Percentiles rank a stretch among this genome's conserved stretches.
phyloP scores from a whole-genome alignment of 768 basidiomycete genomes.

The Rhodocollybia butyracea region DNA sequence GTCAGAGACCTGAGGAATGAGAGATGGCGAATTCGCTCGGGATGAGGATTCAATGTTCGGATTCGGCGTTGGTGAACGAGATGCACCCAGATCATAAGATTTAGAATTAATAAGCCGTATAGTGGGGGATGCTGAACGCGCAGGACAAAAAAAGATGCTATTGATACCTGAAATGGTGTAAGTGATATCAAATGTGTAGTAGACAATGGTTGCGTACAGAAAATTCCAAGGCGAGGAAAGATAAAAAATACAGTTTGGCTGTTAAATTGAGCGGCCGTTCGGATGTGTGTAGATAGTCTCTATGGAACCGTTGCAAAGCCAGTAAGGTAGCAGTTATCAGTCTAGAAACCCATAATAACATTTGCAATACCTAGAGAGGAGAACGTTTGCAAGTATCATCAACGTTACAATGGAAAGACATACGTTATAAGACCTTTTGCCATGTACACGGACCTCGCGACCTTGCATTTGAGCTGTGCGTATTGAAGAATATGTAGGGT shows the following conservation, averaged over 20 bases:
- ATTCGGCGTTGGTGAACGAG: constrained; percentile 42
- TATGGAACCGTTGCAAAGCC: constrained; percentile 35
- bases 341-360: constrained; percentile 55
- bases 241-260: constrained; percentile 44
- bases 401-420: constrained; percentile 18
- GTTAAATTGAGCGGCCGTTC: constrained; percentile 30
- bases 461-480: constrained; percentile 66
- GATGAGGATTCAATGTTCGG: constrained; percentile 15
- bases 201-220: constrained; percentile 37
- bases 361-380: constrained; percentile 51
- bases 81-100: constrained; percentile 28
- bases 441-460: constrained; percentile 63
- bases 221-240: constrained; percentile 49
- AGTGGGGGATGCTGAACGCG: constrained; percentile 66
- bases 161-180: constrained; percentile 39
- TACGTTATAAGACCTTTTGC: constrained; percentile 64
- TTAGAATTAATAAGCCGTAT: constrained; percentile 68
- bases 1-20: constrained; percentile 29
- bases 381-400: not conserved
- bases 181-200: not conserved
- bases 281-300: constrained; percentile 35
- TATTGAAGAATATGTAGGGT: constrained; percentile 71
- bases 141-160: constrained; percentile 51
- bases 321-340: constrained; percentile 47
- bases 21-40: constrained; percentile 18